phyloP scores from a whole-genome alignment of 805 yeast genomes.

The Saccharomycodes ludwigii region DNA sequence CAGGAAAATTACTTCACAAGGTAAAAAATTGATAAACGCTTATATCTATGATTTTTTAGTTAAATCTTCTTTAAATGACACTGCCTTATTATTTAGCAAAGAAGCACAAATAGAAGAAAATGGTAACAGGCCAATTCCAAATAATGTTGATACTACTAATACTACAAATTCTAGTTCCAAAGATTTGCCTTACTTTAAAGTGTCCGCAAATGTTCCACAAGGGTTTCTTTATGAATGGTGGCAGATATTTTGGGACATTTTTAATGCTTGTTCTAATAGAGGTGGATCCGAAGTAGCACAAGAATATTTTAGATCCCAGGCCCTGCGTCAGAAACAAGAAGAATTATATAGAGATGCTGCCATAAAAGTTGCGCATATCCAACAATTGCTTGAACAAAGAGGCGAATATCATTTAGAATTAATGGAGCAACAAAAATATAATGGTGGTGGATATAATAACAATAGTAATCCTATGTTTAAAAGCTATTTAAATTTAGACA shows the following conservation, averaged over 20 bases:
- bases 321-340: slow-evolving; percentile 47
- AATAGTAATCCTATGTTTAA: no score
- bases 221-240: slow-evolving; percentile 92
- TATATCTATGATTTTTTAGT: slow-evolving; percentile 77
- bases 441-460: slow-evolving; percentile 9
- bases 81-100: slow-evolving; percentile 61
- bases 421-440: slow-evolving; percentile 14
- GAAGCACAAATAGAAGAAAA: slow-evolving; percentile 51
- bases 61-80: slow-evolving; percentile 56
- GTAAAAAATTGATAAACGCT: slow-evolving; percentile 55
- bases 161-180: no score
- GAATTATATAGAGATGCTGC: slow-evolving; percentile 35
- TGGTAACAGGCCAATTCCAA: slow-evolving; percentile 7
- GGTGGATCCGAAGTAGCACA: slow-evolving; percentile 53
- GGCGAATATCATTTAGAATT: slow-evolving; percentile 25
- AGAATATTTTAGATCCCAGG: slow-evolving; percentile 57
- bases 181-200: slow-evolving; percentile 25
- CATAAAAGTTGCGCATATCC: slow-evolving; percentile 32
- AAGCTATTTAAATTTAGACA: no score
- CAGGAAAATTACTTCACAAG: not conserved
- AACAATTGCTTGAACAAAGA: slow-evolving; percentile 28
- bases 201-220: slow-evolving; percentile 59
- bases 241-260: slow-evolving; percentile 92
- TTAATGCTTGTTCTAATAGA: slow-evolving; percentile 63
- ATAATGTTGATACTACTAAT: not conserved